Evolutionary conservation across 106 monocot species (phyloP), one percentile per base, ranked within the genome.

Genomic region (Chionographis japonica): DNA sequence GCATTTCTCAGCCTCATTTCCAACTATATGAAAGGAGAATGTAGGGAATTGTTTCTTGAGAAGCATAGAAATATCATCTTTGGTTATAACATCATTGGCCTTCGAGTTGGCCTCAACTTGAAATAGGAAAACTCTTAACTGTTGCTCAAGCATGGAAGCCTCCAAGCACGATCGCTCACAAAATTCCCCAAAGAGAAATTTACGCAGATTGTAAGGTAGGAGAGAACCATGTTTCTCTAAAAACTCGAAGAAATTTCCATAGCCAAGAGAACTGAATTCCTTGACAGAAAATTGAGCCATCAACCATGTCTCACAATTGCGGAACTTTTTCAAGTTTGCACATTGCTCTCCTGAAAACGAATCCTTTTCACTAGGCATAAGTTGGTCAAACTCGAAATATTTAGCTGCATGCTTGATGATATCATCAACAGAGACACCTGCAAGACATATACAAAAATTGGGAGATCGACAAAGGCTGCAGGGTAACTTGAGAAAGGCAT

Each of bases 31-130:
- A 49, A 98, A 83, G 75, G 81, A 83, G 35, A 80, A 50, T 17
- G 83, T 88, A 61, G 98, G 92, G 56, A 93, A 98, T 76, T 98
- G 98, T 74, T 75, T 93, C 51, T 52, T 68, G n/a, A 98, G 79
- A 65, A 98, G 79, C 68, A 70, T 36, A 52, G 73, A 77, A 58
- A 87, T 36, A 80, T 80, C 62, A 65, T 60, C 36, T 19, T 66
- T 70, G 18, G 76, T 54, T 59, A 72, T 12, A 14, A 12, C 41
- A 68, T 57, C 69, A 72, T 78, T 70, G 0, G 60, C 73, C 49
- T 63, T 52, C 36, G 63, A 63, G 51, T 82, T 86, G 15, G 49
- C 60, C 68, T 58, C 72, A 68, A 78, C 76, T 73, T 90, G 92
- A 63, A 63, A 88, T 51, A 98, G 64, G 37, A 98, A 73, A 77